Conservation (phyloP, 1,284 basidiomycete species). For the Melampsora americana region DNA sequence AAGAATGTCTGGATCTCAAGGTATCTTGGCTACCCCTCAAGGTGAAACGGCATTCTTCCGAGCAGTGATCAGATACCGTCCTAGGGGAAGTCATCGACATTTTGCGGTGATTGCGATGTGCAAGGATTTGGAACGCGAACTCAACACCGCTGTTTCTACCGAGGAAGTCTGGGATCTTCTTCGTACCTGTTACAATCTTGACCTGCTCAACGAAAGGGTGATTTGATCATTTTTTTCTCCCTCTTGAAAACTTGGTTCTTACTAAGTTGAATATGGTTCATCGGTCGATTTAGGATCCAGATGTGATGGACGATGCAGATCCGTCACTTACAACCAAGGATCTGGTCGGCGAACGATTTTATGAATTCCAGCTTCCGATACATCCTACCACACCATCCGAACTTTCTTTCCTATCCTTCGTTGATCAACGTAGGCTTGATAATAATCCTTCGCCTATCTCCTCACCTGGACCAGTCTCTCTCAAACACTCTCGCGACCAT, state of each 20-base stretch:
- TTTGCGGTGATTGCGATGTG: slow-evolving; percentile 41
- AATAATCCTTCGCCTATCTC: slow-evolving; percentile 15
- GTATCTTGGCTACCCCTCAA: slow-evolving; percentile 11
- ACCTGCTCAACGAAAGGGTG: slow-evolving; percentile 27
- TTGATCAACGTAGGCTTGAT: slow-evolving; percentile 18
- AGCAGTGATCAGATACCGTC: slow-evolving; percentile 27
- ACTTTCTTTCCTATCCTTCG: slow-evolving; percentile 18
- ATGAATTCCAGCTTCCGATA: slow-evolving; percentile 42
- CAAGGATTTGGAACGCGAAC: slow-evolving; percentile 34
- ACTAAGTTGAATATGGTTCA: neutral
- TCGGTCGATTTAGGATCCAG: slow-evolving; percentile 16
- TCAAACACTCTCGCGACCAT: neutral
- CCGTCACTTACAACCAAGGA: slow-evolving; percentile 12
- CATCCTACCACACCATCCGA: slow-evolving; percentile 24
- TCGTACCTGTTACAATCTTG: slow-evolving; percentile 33
- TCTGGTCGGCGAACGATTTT: slow-evolving; percentile 11
- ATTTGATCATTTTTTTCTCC: neutral
- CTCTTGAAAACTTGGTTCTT: neutral
- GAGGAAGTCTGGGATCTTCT: slow-evolving; percentile 17
- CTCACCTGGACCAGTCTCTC: neutral
- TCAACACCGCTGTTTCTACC: slow-evolving; percentile 19
- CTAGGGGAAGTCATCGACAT: slow-evolving; percentile 17
- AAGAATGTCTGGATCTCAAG: neutral
- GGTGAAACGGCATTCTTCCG: slow-evolving; percentile 42
- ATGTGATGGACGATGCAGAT: slow-evolving; percentile 22